Evolutionary conservation across 371 early-diverging fungal genomes (phyloP).

Genomic region (Mucor mucedo): DNA sequence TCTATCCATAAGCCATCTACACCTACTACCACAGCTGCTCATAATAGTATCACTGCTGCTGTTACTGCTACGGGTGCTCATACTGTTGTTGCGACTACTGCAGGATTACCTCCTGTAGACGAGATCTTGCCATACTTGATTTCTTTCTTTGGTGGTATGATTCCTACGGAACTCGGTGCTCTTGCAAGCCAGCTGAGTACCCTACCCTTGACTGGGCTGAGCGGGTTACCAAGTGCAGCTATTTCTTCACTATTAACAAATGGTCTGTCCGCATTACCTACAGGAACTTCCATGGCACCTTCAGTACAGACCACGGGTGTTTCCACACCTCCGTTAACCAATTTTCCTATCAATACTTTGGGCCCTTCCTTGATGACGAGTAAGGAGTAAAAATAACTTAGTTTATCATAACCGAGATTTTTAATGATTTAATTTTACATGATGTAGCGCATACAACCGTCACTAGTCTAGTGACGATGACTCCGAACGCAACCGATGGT

Average conservation of each 20-base stretch:
- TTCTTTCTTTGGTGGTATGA: too few relatives aligned
- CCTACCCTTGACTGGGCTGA: too few relatives aligned
- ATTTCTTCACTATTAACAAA: neutral
- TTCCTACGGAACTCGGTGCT: too few relatives aligned
- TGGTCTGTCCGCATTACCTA: too few relatives aligned
- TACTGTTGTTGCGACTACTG: too few relatives aligned
- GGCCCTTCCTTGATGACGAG: conserved; percentile 10
- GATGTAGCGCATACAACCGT: conserved; percentile 22
- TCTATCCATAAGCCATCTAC: neutral
- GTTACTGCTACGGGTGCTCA: neutral
- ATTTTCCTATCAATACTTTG: neutral
- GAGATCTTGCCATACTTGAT: too few relatives aligned
- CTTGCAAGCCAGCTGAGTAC: too few relatives aligned
- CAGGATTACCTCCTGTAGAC: too few relatives aligned
- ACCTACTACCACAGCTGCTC: neutral
- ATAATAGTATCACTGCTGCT: neutral
- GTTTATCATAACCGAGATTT: neutral
- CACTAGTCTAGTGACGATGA: conserved; percentile 12
- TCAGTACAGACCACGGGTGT: neutral
- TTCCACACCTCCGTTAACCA: neutral
- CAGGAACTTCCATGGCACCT: too few relatives aligned
- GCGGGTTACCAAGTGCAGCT: neutral
- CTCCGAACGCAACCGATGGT: conserved; percentile 13
- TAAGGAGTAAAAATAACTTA: neutral
- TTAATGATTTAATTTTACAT: neutral